phyloP scores from a whole-genome alignment of 352 stramenopile species.

The Phytophthora sansomeana region DNA sequence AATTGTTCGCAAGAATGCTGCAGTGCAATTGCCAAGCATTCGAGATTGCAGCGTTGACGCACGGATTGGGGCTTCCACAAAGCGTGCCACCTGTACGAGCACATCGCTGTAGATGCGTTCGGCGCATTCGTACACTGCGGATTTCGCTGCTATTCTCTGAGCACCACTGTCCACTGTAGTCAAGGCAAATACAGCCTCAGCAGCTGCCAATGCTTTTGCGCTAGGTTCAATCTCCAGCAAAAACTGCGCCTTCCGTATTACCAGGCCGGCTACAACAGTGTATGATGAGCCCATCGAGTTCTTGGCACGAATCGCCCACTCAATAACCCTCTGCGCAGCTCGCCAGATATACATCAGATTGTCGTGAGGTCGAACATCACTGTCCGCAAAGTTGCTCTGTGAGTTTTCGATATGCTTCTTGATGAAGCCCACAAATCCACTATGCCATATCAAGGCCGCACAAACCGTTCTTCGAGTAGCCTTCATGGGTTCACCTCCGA shows the following conservation, averaged over 20 bases:
- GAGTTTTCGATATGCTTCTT: slow-evolving; percentile 63
- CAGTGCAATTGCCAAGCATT: slow-evolving; percentile 78
- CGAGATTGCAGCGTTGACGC: slow-evolving; percentile 76
- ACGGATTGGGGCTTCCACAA: slow-evolving; percentile 80
- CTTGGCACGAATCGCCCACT: slow-evolving; percentile 90
- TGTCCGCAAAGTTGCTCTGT: slow-evolving; percentile 53
- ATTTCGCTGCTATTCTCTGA: slow-evolving; percentile 51
- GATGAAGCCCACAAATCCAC: slow-evolving; percentile 69
- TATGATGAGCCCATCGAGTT: slow-evolving; percentile 91
- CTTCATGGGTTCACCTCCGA: slow-evolving; percentile 89
- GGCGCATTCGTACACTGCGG: slow-evolving; percentile 74
- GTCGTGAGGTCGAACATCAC: slow-evolving; percentile 83
- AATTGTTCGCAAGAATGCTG: slow-evolving; percentile 81
- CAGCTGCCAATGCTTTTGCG: slow-evolving; percentile 69
- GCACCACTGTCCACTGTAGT: slow-evolving; percentile 49
- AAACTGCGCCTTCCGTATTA: slow-evolving; percentile 89
- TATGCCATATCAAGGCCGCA: slow-evolving; percentile 92
- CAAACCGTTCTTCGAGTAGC: slow-evolving; percentile 85
- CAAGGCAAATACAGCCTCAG: slow-evolving; percentile 68
- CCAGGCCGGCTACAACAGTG: slow-evolving; percentile 72
- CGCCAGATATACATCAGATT: slow-evolving; percentile 93
- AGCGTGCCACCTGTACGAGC: slow-evolving; percentile 84
- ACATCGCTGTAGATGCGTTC: slow-evolving; percentile 89
- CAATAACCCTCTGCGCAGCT: slow-evolving; percentile 85
- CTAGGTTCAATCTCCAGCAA: slow-evolving; percentile 85